Conservation (phyloP, 1,284 basidiomycete genomes). For the Tilletia indica region DNA sequence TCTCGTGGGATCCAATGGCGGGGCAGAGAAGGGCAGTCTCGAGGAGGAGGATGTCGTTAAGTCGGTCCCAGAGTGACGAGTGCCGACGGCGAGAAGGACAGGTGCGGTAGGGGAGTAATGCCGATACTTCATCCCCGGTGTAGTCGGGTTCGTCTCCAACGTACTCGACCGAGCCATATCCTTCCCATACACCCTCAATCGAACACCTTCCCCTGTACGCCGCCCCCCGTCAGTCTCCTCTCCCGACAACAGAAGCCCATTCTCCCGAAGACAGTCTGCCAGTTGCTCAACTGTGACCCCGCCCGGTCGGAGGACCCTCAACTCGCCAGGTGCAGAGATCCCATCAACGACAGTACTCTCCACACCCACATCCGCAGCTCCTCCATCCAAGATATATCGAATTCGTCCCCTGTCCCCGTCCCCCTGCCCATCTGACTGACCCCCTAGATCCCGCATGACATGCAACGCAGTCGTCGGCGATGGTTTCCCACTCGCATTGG, state of each 20-base stretch:
- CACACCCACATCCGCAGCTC: conserved; percentile 80
- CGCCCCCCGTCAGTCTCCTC: background rate
- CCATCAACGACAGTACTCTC: conserved; percentile 96
- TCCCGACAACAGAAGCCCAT: conserved; percentile 19
- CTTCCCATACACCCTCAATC: conserved; percentile 45
- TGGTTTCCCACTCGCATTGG: conserved; percentile 90
- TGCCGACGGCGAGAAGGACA: conserved; percentile 35
- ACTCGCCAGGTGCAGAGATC: conserved; percentile 59
- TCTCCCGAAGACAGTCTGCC: conserved; percentile 25
- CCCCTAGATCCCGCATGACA: conserved; percentile 73
- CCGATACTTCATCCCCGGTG: conserved; percentile 99
- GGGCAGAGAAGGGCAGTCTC: conserved; percentile 15
- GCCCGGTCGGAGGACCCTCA: conserved; percentile 85
- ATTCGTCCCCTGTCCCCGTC: conserved; percentile 57
- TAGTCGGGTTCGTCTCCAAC: conserved; percentile 67
- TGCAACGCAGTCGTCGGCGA: conserved; percentile 89
- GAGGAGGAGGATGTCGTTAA: background rate
- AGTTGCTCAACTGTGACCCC: conserved; percentile 84
- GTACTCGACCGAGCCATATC: conserved; percentile 39
- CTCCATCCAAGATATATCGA: conserved; percentile 85
- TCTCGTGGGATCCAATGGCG: background rate
- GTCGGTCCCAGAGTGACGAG: background rate
- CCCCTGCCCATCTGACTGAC: conserved; percentile 56
- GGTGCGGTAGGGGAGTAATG: conserved; percentile 78
- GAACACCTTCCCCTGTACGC: background rate